Evolutionary conservation across 495 filamentous ascomycete genomes (phyloP).

Genomic region (Aspergillus asperescens): DNA sequence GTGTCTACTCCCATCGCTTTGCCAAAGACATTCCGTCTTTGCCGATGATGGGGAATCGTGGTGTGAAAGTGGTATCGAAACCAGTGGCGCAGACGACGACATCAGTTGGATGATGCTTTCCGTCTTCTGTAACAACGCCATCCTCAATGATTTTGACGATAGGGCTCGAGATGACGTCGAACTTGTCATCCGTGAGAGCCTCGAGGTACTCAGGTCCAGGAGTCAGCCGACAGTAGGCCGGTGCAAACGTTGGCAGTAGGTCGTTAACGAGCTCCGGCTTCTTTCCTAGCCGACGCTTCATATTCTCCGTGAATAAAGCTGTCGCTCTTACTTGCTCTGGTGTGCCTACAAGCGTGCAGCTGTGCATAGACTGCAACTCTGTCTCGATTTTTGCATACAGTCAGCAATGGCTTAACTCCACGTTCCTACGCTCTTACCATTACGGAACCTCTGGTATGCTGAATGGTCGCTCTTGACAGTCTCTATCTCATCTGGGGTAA

Average conservation of each 20-base stretch:
- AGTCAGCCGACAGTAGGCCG: slow-evolving; percentile 46
- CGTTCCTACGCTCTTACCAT: slow-evolving; percentile 21
- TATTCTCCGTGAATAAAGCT: slow-evolving; percentile 34
- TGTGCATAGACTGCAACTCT: slow-evolving; percentile 45
- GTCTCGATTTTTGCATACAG: slow-evolving; percentile 34
- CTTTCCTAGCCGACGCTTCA: slow-evolving; percentile 35
- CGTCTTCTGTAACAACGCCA: slow-evolving; percentile 47
- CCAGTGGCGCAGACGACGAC: slow-evolving; percentile 51
- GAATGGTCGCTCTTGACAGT: slow-evolving; percentile 40
- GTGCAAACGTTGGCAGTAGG: slow-evolving; percentile 41
- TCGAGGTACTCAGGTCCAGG: slow-evolving; percentile 48
- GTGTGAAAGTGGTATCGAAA: slow-evolving; percentile 47
- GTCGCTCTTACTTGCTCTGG: slow-evolving; percentile 34
- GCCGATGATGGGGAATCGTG: slow-evolving; percentile 48
- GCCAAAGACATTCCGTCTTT: slow-evolving; percentile 42
- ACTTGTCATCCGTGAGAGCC: slow-evolving; percentile 44
- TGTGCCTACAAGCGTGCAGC: slow-evolving; percentile 30
- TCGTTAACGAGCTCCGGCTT: slow-evolving; percentile 33
- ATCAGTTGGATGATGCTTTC: slow-evolving; percentile 37
- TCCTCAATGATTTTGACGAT: slow-evolving; percentile 42
- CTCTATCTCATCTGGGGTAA: slow-evolving; percentile 42
- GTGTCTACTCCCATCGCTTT: slow-evolving; percentile 44
- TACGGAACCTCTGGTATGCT: slow-evolving; percentile 38
- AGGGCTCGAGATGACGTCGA: slow-evolving; percentile 35
- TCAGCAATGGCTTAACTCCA: background rate